phyloP scores from a whole-genome alignment of 345 rosid species.

The Toxicodendron radicans region DNA sequence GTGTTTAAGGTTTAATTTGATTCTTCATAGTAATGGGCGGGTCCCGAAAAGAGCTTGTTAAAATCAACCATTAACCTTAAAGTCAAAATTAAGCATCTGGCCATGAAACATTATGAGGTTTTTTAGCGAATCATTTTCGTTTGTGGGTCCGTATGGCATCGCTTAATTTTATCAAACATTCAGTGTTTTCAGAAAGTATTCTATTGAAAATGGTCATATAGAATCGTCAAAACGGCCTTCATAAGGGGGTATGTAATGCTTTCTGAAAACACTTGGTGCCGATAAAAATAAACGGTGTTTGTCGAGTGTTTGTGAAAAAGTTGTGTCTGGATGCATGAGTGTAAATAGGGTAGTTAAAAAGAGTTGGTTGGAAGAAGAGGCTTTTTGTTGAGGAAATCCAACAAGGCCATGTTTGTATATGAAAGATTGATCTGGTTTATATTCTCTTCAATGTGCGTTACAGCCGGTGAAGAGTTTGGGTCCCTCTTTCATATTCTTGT shows the following conservation, averaged over 20 bases:
- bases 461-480: slow-evolving; percentile 42
- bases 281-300: background rate
- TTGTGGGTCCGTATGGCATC: no score
- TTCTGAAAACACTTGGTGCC: no score
- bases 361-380: background rate
- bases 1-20: no score
- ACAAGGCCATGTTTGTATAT: background rate
- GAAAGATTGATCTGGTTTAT: slow-evolving; percentile 22
- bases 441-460: slow-evolving; percentile 43
- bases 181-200: no score
- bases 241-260: no score
- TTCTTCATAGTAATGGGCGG: no score
- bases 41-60: no score
- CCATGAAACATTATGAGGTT: background rate
- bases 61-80: background rate
- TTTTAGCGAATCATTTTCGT: background rate
- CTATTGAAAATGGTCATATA: no score
- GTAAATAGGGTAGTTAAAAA: background rate
- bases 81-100: background rate
- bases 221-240: no score
- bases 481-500: slow-evolving; percentile 19
- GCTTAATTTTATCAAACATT: no score
- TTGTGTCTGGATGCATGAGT: slow-evolving; percentile 2
- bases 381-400: background rate
- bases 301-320: background rate